Percentiles rank a stretch among this genome's conserved stretches.
Evolutionary conservation across 1,139 yeast genomes (phyloP).

Genomic region (Saccharomyces uvarum): DNA sequence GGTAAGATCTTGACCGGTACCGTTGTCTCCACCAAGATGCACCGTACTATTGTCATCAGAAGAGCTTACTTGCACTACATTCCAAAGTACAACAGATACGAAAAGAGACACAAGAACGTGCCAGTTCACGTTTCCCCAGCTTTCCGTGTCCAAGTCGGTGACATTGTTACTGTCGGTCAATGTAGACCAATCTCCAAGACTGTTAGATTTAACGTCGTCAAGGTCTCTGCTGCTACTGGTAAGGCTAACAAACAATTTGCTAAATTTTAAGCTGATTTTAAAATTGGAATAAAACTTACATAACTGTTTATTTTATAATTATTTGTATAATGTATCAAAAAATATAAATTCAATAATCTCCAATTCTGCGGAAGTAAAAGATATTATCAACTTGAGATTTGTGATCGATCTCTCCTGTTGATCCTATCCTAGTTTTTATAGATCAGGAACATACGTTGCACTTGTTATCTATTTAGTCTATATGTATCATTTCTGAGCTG

Average conservation of each 20-base stretch:
- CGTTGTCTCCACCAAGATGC: slow-evolving; percentile 99
- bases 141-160: slow-evolving; percentile 99
- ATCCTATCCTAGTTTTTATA: background rate
- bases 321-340: slow-evolving; percentile 18
- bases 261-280: slow-evolving; percentile 62
- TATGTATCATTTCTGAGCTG: background rate
- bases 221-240: slow-evolving; percentile 85
- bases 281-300: background rate
- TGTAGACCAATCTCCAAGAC: slow-evolving; percentile 99
- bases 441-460: background rate
- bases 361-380: background rate
- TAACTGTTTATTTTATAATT: slow-evolving; percentile 9
- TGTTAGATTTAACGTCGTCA: slow-evolving; percentile 98
- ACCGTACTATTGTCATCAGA: slow-evolving; percentile 99
- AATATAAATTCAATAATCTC: background rate
- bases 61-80: slow-evolving; percentile 99
- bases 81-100: slow-evolving; percentile 99
- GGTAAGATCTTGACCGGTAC: slow-evolving; percentile 98
- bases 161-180: slow-evolving; percentile 98
- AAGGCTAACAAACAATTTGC: slow-evolving; percentile 87
- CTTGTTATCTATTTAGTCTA: background rate
- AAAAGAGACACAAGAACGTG: slow-evolving; percentile 99
- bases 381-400: background rate
- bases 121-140: slow-evolving; percentile 99
- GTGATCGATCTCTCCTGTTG: background rate